Evolutionary conservation across 352 stramenopile species (phyloP).

Genomic region (Phytopythium mirpurense): DNA sequence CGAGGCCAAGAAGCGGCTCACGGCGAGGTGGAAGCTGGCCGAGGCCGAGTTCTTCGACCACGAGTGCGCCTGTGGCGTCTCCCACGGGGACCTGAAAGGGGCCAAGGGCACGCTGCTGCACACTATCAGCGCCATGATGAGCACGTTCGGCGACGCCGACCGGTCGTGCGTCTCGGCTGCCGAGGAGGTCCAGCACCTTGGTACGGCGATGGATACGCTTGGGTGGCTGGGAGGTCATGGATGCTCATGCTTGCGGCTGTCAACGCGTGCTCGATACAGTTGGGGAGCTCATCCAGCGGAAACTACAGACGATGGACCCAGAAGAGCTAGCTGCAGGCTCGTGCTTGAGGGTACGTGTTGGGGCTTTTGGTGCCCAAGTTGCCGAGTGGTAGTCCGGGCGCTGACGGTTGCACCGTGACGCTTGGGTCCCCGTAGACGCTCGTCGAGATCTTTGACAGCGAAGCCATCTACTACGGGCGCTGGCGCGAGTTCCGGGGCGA

Average conservation of each 20-base stretch:
- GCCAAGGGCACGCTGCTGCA: constrained; percentile 44
- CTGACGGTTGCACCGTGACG: background rate
- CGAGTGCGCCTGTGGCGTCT: constrained; percentile 49
- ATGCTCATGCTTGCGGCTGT: too few relatives aligned
- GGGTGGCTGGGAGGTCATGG: too few relatives aligned
- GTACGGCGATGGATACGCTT: constrained; percentile 18
- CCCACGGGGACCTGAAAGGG: constrained; percentile 29
- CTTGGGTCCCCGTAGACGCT: constrained; percentile 32
- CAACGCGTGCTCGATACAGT: too few relatives aligned
- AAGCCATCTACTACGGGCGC: constrained; percentile 80
- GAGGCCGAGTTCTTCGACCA: constrained; percentile 70
- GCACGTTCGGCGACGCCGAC: constrained; percentile 67
- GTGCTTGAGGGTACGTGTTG: constrained; percentile 35
- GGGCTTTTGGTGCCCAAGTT: background rate
- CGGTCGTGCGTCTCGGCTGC: constrained; percentile 53
- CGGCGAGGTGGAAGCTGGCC: constrained; percentile 61
- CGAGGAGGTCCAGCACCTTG: constrained; percentile 46
- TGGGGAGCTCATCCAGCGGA: constrained; percentile 41
- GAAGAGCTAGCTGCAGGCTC: constrained; percentile 40
- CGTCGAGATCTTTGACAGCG: constrained; percentile 69
- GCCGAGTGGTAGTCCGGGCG: background rate
- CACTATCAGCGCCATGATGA: constrained; percentile 81
- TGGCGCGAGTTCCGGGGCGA: constrained; percentile 80
- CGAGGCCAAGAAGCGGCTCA: constrained; percentile 24
- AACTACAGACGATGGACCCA: constrained; percentile 30